phyloP scores from a whole-genome alignment of 441 rosid genomes.

The Pelargonium australe region DNA sequence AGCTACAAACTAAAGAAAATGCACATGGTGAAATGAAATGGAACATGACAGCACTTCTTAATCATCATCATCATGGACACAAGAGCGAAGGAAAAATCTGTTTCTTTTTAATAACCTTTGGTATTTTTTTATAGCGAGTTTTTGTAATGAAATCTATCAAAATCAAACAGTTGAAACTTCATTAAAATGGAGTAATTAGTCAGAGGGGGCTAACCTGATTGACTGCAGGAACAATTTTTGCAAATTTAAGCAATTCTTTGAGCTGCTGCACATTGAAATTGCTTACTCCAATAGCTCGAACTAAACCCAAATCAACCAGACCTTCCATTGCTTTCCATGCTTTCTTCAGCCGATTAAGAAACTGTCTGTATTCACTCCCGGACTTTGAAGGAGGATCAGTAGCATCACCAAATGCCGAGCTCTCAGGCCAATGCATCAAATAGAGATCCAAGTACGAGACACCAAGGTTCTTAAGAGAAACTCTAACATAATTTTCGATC shows the following conservation, averaged over 20 bases:
- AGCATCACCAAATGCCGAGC: slow-evolving; percentile 51
- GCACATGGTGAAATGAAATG: slow-evolving; percentile 1
- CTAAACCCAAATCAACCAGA: slow-evolving; percentile 41
- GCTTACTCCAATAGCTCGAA: slow-evolving; percentile 54
- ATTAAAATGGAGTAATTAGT: background rate
- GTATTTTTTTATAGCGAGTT: background rate
- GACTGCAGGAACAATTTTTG: slow-evolving; percentile 50
- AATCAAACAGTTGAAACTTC: background rate
- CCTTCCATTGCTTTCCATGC: slow-evolving; percentile 63
- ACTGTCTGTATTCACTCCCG: slow-evolving; percentile 45
- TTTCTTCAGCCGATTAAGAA: slow-evolving; percentile 47
- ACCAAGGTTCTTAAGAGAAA: slow-evolving; percentile 53
- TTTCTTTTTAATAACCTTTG: background rate
- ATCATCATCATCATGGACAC: background rate
- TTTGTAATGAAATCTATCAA: slow-evolving; percentile 6
- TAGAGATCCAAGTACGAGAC: slow-evolving; percentile 53
- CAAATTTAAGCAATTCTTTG: slow-evolving; percentile 51
- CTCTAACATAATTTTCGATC: slow-evolving; percentile 51
- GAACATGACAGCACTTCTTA: background rate
- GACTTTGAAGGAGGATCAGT: slow-evolving; percentile 55
- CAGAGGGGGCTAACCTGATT: slow-evolving; percentile 39
- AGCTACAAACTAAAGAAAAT: background rate
- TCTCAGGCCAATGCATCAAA: slow-evolving; percentile 60
- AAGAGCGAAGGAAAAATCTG: background rate
- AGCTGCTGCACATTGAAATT: slow-evolving; percentile 50